Evolutionary conservation across 2,329 filamentous ascomycete species (phyloP).

Genomic region (Grosmannia clavigera): DNA sequence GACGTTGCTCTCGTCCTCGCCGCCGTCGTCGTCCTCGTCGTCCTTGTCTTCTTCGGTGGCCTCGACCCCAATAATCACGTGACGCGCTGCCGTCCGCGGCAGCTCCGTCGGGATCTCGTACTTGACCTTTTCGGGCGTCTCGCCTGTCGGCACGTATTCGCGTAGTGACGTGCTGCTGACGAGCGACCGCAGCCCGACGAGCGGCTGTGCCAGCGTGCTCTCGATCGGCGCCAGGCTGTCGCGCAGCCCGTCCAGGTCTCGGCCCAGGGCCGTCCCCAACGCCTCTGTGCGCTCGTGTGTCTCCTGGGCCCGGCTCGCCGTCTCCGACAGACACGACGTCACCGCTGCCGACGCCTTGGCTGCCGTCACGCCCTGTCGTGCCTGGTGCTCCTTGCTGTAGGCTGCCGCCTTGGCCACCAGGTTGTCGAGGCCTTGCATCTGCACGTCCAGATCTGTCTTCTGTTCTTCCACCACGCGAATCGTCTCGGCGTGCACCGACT

Average conservation of each 20-base stretch:
- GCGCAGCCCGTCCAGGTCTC: conserved; percentile 44
- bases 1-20: background rate
- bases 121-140: conserved; percentile 67
- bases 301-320: conserved; percentile 57
- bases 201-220: conserved; percentile 50
- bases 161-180: conserved; percentile 52
- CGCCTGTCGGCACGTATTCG: conserved; percentile 76
- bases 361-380: conserved; percentile 56
- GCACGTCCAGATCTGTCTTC: conserved; percentile 71
- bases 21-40: background rate
- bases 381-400: conserved; percentile 69
- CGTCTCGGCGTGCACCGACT: conserved; percentile 81
- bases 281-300: conserved; percentile 56
- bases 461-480: conserved; percentile 83
- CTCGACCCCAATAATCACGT: conserved; percentile 24
- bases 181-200: conserved; percentile 58
- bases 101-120: conserved; percentile 74
- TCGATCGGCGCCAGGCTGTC: conserved; percentile 50
- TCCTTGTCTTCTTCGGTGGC: background rate
- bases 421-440: conserved; percentile 82
- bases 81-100: conserved; percentile 53
- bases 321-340: conserved; percentile 58
- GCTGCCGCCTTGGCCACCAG: conserved; percentile 73
- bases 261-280: conserved; percentile 55
- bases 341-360: conserved; percentile 53